phyloP scores from a whole-genome alignment of 305 asterid genomes.

The Fraxinus nigra region DNA sequence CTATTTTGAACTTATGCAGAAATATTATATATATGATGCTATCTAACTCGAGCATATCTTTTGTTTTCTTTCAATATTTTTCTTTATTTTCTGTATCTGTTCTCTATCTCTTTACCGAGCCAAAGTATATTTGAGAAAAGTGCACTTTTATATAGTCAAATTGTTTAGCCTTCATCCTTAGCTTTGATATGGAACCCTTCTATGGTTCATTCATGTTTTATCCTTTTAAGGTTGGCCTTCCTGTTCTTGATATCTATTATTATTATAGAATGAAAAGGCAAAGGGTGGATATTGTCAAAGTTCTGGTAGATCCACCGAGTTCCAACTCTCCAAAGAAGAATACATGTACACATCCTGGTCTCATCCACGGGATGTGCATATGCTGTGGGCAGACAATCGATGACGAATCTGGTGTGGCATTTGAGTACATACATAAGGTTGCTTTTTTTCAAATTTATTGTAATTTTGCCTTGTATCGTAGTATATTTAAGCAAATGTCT shows the following conservation, averaged over 20 bases:
- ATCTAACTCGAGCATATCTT: not conserved
- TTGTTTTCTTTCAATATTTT: not conserved
- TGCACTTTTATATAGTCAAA: not conserved
- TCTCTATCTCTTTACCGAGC: not conserved
- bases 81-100: not conserved
- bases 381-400: constrained; percentile 65
- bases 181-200: not conserved
- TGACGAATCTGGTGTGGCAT: constrained; percentile 68
- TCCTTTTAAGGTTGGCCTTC: not conserved
- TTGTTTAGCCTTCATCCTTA: not conserved
- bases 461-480: not conserved
- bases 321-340: constrained; percentile 32
- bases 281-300: constrained; percentile 45
- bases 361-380: constrained; percentile 78
- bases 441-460: not conserved
- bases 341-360: constrained; percentile 74
- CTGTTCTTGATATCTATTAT: not conserved
- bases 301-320: constrained; percentile 29
- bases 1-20: too few relatives aligned
- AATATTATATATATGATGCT: not conserved
- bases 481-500: not conserved
- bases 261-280: constrained; percentile 59
- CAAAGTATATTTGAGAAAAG: not conserved
- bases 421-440: constrained; percentile 59
- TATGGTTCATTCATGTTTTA: constrained; percentile 1